Conservation (phyloP, 2,329 filamentous ascomycete species). For the Penicillium sp. region DNA sequence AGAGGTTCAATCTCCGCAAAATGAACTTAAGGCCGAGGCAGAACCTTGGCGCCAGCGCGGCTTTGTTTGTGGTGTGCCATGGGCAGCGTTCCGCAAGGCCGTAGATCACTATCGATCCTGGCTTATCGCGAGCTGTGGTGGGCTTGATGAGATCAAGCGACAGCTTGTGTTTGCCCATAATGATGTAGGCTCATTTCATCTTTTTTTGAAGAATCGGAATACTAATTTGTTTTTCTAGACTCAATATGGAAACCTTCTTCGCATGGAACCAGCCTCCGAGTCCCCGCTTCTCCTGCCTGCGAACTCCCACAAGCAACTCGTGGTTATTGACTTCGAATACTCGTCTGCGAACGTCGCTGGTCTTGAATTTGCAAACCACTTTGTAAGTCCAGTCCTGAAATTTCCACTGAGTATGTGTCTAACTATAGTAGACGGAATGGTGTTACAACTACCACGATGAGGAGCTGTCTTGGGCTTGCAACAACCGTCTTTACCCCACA, state of each 20-base stretch:
- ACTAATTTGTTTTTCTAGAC: constrained; percentile 58
- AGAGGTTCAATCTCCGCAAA: constrained; percentile 56
- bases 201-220: background rate
- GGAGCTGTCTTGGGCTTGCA: constrained; percentile 65
- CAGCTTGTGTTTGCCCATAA: constrained; percentile 94
- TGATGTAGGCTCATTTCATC: constrained; percentile 64
- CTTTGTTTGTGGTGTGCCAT: constrained; percentile 79
- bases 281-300: constrained; percentile 85
- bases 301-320: constrained; percentile 92
- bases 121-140: constrained; percentile 72
- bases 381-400: constrained; percentile 53
- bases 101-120: constrained; percentile 76
- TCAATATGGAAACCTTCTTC: constrained; percentile 97
- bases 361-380: constrained; percentile 95
- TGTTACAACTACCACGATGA: constrained; percentile 93
- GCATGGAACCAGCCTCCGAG: constrained; percentile 66
- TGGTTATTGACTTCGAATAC: constrained; percentile 99
- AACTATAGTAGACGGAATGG: constrained; percentile 70
- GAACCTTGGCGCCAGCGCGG: constrained; percentile 69
- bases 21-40: constrained; percentile 41
- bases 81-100: constrained; percentile 71
- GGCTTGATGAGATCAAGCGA: constrained; percentile 65
- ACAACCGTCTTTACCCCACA: constrained; percentile 70
- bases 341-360: constrained; percentile 84
- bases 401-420: constrained; percentile 3